A percentile compares a stretch with the other conserved stretches of the same genome.
These are phyloP conservation scores for Fusarium abutilonis DNA, from an alignment of 2,329 filamentous ascomycete genomes.

Conservation along the genomic window DNA sequence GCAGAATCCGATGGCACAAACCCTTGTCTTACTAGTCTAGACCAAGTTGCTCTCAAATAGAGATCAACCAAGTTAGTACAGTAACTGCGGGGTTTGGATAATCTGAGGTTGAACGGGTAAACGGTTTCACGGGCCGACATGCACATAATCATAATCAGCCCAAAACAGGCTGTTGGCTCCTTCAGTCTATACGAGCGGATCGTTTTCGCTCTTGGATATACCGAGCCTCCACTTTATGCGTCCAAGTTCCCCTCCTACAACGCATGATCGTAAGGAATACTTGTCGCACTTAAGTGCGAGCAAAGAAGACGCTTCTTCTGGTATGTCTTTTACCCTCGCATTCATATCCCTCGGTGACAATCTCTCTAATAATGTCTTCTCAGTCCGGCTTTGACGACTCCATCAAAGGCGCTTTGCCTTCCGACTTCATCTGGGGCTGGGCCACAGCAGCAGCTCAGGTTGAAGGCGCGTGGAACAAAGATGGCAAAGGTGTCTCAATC, in stretches of 20 bases:
- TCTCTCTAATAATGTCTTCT: slow-evolving; percentile 2
- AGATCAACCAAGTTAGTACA: too few relatives aligned
- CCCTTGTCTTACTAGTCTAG: too few relatives aligned
- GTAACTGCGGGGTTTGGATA: background rate
- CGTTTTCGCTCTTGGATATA: background rate
- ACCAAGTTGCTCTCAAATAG: background rate
- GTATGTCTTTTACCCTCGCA: background rate
- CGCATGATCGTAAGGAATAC: slow-evolving; percentile 1
- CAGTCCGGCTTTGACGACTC: slow-evolving; percentile 18
- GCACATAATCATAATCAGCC: background rate
- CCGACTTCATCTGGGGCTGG: slow-evolving; percentile 50
- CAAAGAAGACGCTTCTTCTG: background rate
- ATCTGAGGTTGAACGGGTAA: slow-evolving; percentile 5
- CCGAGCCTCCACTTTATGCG: slow-evolving; percentile 10
- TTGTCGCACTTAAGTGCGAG: slow-evolving; percentile 1
- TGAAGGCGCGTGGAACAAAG: slow-evolving; percentile 55
- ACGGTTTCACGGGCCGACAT: slow-evolving; percentile 16
- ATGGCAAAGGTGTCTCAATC: slow-evolving; percentile 55
- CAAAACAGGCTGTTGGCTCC: background rate
- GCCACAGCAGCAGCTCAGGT: slow-evolving; percentile 55
- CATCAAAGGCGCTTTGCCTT: slow-evolving; percentile 16
- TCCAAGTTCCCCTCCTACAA: slow-evolving; percentile 14
- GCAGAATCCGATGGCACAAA: too few relatives aligned
- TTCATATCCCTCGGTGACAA: background rate
- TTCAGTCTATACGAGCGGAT: background rate